A percentile compares a stretch with the other conserved stretches of the same genome.
Conservation (phyloP, 495 filamentous ascomycete genomes). For the Hyaloscypha finlandica region DNA sequence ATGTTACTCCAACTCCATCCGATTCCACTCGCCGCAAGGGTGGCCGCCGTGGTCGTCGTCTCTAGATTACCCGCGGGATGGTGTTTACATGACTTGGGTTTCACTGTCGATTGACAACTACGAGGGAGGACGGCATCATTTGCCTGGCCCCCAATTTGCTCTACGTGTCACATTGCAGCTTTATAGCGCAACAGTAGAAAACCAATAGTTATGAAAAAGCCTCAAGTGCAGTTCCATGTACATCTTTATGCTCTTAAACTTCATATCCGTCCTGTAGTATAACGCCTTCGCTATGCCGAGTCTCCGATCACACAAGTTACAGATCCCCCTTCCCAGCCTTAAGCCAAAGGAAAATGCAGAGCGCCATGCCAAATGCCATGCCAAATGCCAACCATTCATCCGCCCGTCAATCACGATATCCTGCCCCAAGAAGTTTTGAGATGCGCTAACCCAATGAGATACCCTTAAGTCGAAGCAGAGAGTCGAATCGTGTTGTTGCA, state of each 20-base stretch:
- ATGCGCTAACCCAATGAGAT: constrained; percentile 18
- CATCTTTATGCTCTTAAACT: background rate
- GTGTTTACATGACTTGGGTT: constrained; percentile 41
- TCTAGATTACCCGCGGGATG: constrained; percentile 52
- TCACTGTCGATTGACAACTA: constrained; percentile 62
- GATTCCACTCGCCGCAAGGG: constrained; percentile 99
- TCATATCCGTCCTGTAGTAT: background rate
- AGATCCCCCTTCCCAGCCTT: background rate
- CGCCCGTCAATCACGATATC: constrained; percentile 16
- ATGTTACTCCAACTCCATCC: constrained; percentile 97
- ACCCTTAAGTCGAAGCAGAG: constrained; percentile 17
- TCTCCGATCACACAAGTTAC: background rate
- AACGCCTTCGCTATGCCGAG: constrained; percentile 2
- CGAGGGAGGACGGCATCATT: constrained; percentile 66
- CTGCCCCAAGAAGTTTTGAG: constrained; percentile 16
- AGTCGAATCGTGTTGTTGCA: constrained; percentile 22
- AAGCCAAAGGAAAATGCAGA: constrained; percentile 1
- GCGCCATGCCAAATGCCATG: constrained; percentile 12
- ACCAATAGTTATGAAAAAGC: constrained; percentile 1
- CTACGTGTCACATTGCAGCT: constrained; percentile 50
- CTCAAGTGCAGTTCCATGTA: background rate
- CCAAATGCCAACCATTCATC: background rate
- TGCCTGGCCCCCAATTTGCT: constrained; percentile 62
- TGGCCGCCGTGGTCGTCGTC: constrained; percentile 99
- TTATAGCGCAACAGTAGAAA: constrained; percentile 48